Evolutionary conservation across 805 yeast genomes (phyloP), one percentile per base, ranked within the genome.

Genomic region (Candida caryicola): DNA sequence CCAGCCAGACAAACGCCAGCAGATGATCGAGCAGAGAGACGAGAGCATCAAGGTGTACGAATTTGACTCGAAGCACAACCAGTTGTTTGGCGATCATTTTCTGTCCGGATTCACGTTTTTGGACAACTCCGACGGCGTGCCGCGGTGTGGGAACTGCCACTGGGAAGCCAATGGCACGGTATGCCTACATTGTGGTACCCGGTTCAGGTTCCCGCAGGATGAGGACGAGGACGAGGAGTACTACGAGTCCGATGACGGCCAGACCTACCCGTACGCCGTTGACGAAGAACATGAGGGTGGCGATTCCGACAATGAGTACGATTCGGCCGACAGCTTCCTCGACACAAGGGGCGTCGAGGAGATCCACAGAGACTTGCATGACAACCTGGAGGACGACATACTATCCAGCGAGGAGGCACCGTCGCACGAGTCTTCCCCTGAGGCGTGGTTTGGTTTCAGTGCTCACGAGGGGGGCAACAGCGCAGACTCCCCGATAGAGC

Each of bases 141-240:
- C 84, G 0, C 60, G 91, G 38, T 85, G 93, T 52, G 76, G 84
- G 5, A 74, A 77, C 40, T 85, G 93, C 55, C 88, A 81, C 51
- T 85, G 91, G 91, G 91, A 85, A 50, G 79, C 83, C 1, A 77
- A 76, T 43, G 88, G 85, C 0, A 61, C 71, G 3, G 66, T 60
- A n/a, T 85, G 93, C 51, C 69, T 77, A 4, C 83, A 84, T 50
- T 85, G 93, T 57, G 82, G 83, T 4, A 62, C 76, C 40, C 55
- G 77, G 23, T 71, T 82, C 44, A 51, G 69, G 17, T 45, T 52
- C 5, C 56, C 67, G 2, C 54, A 54, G 15, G 57, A 58, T 19
- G 60, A 62, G 17, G n/a, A n/a, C n/a, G n/a, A n/a, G n/a, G n/a
- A n/a, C n/a, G 64, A 51, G 23, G 57, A 56, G 31, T 23, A 35